Evolutionary conservation across 1,139 yeast species (phyloP).

Genomic region (Zygoascus sp.): DNA sequence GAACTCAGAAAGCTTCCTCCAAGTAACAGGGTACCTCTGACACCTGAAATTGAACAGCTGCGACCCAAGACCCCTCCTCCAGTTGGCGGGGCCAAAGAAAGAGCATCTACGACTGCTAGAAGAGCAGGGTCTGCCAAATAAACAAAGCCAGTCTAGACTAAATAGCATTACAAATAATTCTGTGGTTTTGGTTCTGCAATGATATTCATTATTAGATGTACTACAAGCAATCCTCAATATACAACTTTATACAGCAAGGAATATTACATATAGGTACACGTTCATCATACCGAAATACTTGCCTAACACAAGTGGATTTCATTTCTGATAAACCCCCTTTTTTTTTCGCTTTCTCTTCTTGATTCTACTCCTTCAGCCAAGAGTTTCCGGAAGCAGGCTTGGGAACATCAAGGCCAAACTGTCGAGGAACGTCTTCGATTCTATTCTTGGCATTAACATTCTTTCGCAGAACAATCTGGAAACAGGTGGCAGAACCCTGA

Average conservation of each 20-base stretch:
- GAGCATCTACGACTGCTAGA: background rate
- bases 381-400: conserved; percentile 46
- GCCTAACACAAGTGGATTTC: too few species aligned
- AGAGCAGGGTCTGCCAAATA: too few species aligned
- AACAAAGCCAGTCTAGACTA: background rate
- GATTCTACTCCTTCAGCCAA: conserved; percentile 41
- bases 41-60: conserved; percentile 66
- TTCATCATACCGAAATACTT: too few species aligned
- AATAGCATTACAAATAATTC: too few species aligned
- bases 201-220: too few species aligned
- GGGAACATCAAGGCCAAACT: conserved; percentile 72
- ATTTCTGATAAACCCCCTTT: too few species aligned
- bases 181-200: too few species aligned
- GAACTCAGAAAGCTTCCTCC: conserved; percentile 38
- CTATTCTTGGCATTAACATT: conserved; percentile 82
- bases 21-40: conserved; percentile 52
- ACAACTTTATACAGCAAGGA: too few species aligned
- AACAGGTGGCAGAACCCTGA: conserved; percentile 92
- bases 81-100: conserved; percentile 7
- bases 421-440: conserved; percentile 72
- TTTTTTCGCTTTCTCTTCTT: too few species aligned
- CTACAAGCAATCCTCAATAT: too few species aligned
- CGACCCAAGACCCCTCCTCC: conserved; percentile 76
- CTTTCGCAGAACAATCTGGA: conserved; percentile 87
- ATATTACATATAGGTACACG: too few species aligned